Base-by-base conservation (phyloP, 163 green algal genomes). In the Volvox carteri region DNA sequence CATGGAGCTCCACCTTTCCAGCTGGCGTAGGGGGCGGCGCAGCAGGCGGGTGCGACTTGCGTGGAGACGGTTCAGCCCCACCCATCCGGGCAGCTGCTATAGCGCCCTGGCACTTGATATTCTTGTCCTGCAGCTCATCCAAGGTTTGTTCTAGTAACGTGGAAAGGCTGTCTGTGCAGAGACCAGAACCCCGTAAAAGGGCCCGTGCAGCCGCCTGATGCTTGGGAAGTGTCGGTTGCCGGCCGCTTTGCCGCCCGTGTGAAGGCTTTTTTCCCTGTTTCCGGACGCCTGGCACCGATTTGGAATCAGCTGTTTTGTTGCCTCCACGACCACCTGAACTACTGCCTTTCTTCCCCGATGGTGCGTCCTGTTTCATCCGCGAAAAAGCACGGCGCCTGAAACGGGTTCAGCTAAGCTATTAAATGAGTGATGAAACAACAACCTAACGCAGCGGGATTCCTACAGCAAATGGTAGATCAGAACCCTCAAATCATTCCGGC, bases 131-230 rank as follows among this genome's bases (percentile, higher is more conserved):
- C 21, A 88, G 83, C 14, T 88, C 68, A 2, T 60, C 67, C 3
- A 60, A 12, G 30, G 83, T 60, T 7, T 81, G 18, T 16, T 88
- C 83, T 0, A 88, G 50, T 37, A 88, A 28, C 33, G 68, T 35
- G 1, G 83, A 81, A 7, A 81, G 28, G 28, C 48, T 37, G 21
- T 8, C 37, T 1, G 68, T 41, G 50, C 48, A 81, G 6, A 88
- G 50, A 0, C 83, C 67, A 16, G 52, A 58, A 52, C 68, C 67
- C 5, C 30, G 25, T 35, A 74, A 54, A 11, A 88, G 50, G 46
- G 83, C 83, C 2, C 68, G 67, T 12, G 83, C 83, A 19, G 83
- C 83, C 48, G 65, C 50, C 11, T 75, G 68, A 12, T 87, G 65
- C 48, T 72, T 79, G n/a, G 42, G 48, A 70, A 65, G 54, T 50